Evolutionary conservation across 495 filamentous ascomycete species (phyloP).

Genomic region (Penicillium bovifimosum): DNA sequence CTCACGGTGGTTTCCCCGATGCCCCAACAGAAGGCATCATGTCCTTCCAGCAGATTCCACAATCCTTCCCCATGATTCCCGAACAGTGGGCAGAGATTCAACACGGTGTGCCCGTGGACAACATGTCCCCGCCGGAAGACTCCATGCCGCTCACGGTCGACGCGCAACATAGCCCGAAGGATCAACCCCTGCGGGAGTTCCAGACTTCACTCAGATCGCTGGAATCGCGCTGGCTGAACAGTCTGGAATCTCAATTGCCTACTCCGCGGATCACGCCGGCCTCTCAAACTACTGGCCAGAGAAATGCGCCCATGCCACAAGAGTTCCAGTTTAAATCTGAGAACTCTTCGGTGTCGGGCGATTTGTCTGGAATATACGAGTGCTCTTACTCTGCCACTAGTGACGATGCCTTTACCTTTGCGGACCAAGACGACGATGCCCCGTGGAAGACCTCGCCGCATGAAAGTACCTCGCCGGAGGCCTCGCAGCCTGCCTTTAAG

Average conservation of each 20-base stretch:
- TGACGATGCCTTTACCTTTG: slow-evolving; percentile 30
- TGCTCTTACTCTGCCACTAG: slow-evolving; percentile 35
- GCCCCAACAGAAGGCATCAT: slow-evolving; percentile 28
- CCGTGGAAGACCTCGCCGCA: slow-evolving; percentile 31
- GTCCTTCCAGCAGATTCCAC: slow-evolving; percentile 33
- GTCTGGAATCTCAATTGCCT: slow-evolving; percentile 34
- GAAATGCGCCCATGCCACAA: slow-evolving; percentile 17
- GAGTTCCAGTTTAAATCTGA: slow-evolving; percentile 42
- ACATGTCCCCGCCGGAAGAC: slow-evolving; percentile 16
- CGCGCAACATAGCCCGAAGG: slow-evolving; percentile 22
- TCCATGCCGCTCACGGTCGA: slow-evolving; percentile 22
- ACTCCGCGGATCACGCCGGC: slow-evolving; percentile 27
- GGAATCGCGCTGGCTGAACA: slow-evolving; percentile 36
- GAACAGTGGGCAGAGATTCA: slow-evolving; percentile 31
- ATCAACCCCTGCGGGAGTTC: slow-evolving; percentile 19
- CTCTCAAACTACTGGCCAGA: slow-evolving; percentile 20
- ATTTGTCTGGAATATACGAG: slow-evolving; percentile 32
- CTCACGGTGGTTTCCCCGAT: slow-evolving; percentile 33
- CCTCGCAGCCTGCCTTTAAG: slow-evolving; percentile 22
- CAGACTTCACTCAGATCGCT: slow-evolving; percentile 31
- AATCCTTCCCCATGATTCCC: slow-evolving; percentile 30
- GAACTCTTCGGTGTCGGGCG: slow-evolving; percentile 37
- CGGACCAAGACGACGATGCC: slow-evolving; percentile 28
- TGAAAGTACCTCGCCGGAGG: slow-evolving; percentile 22
- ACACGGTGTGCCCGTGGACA: slow-evolving; percentile 15